Evolutionary conservation across 2,329 filamentous ascomycete species (phyloP), one percentile per base, ranked within the genome.

Genomic region (Arthrobotrys conoides): DNA sequence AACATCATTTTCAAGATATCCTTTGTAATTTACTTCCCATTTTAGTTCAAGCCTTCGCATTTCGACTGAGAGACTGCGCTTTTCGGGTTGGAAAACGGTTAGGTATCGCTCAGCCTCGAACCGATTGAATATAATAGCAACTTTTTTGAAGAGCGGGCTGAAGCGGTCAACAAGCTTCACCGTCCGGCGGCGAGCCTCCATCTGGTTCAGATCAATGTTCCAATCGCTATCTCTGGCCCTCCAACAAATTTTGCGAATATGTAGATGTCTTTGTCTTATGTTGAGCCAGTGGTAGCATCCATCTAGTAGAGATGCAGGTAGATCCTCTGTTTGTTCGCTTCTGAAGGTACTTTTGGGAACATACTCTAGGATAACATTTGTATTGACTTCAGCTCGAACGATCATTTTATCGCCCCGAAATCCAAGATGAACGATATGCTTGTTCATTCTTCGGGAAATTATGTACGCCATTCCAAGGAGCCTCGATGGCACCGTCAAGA

Each of bases 241-340:
- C 38, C 38, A 41, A 41, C 10, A 16, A 12, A 1, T n/a, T n/a
- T 41, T 1, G 3, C 38, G 85, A 22, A 91, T 87, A 55, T 91
- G 87, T 0, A 92, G 64, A 0, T 83, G 66, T 1, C 84, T 84
- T 0, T 83, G 83, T 1, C 75, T 57, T 0, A 90, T 12, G 49
- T 91, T 84, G 3, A 91, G 83, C 89, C 90, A 92, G 77, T 92
- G 90, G 0, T 88, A 84, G 61, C 88, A 91, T 5, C 86, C 83
- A 0, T 87, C 82, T 0, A 90, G 78, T 0, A 92, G 83, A 0
- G 85, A 81, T 0, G 80, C 80, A 0, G 90, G 90, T 0, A 91
- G 83, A 80, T 90, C 89, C 46, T 76, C 72, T 14, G 33, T 30
- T 0, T 59, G 16, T 0, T 80, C 71, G 0, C 57, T 36, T 36